phyloP scores from a whole-genome alignment of 1,284 basidiomycete genomes.

The Apiotrichum gracile region DNA sequence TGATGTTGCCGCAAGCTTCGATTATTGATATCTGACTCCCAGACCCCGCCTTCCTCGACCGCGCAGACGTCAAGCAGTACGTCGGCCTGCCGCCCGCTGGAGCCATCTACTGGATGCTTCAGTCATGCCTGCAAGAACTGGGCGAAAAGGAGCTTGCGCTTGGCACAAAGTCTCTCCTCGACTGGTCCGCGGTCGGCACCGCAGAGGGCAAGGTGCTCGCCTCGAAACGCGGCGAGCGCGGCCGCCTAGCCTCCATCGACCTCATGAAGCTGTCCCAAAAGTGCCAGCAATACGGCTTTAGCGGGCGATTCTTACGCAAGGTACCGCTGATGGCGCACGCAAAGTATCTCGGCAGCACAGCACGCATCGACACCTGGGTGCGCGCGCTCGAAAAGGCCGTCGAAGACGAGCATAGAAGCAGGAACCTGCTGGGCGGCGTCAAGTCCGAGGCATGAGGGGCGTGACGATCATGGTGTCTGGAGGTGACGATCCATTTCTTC shows the following conservation, averaged over 20 bases:
- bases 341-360: conserved; percentile 52
- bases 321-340: conserved; percentile 89
- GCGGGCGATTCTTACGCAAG: conserved; percentile 56
- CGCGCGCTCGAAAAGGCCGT: conserved; percentile 69
- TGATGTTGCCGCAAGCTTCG: background rate
- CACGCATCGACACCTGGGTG: conserved; percentile 35
- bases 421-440: background rate
- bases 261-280: background rate
- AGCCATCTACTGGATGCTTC: conserved; percentile 91
- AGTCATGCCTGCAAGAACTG: conserved; percentile 74
- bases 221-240: conserved; percentile 2
- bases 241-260: conserved; percentile 4
- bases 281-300: background rate
- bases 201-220: background rate
- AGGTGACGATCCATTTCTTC: background rate
- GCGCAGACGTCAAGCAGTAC: conserved; percentile 94
- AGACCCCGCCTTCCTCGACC: conserved; percentile 94
- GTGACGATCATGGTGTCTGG: background rate
- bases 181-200: conserved; percentile 9
- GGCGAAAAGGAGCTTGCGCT: conserved; percentile 64
- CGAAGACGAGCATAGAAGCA: conserved; percentile 23
- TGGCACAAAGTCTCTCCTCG: conserved; percentile 52
- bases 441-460: background rate
- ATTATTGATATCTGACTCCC: too few species aligned
- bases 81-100: conserved; percentile 82